These are phyloP conservation scores for Aristolochia contorta DNA, from an alignment of 164 flowering plant species.

Conservation along the genomic window DNA sequence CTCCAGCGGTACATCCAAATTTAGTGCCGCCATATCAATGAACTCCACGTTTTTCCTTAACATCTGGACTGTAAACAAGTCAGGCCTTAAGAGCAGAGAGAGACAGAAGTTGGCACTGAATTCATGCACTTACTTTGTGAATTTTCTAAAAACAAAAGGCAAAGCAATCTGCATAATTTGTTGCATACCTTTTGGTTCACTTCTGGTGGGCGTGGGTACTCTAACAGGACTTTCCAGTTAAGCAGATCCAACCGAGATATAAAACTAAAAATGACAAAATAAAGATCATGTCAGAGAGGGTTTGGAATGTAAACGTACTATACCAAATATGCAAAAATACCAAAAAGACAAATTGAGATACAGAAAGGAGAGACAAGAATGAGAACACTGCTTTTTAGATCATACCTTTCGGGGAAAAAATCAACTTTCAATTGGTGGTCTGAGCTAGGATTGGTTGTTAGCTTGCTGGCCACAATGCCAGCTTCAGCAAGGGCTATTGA, in stretches of 20 bases:
- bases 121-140: background rate
- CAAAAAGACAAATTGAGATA: background rate
- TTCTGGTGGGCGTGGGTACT: conserved; percentile 40
- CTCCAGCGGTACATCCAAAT: conserved; percentile 36
- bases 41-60: conserved; percentile 46
- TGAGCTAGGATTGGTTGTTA: conserved; percentile 26
- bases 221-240: conserved; percentile 74
- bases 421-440: conserved; percentile 13
- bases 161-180: conserved; percentile 1
- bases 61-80: conserved; percentile 94
- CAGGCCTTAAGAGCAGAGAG: conserved; percentile 45
- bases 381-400: background rate
- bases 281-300: too few species aligned
- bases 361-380: background rate
- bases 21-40: conserved; percentile 56
- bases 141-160: background rate
- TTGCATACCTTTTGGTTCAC: conserved; percentile 44
- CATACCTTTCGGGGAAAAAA: conserved; percentile 75
- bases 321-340: background rate
- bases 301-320: background rate
- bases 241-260: conserved; percentile 67
- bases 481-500: conserved; percentile 77
- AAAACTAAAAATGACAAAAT: conserved; percentile 29
- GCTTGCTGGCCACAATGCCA: conserved; percentile 68
- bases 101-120: background rate